Evolutionary conservation across 169 alveolate genomes (phyloP).

Genomic region (Plasmodium sp.): DNA sequence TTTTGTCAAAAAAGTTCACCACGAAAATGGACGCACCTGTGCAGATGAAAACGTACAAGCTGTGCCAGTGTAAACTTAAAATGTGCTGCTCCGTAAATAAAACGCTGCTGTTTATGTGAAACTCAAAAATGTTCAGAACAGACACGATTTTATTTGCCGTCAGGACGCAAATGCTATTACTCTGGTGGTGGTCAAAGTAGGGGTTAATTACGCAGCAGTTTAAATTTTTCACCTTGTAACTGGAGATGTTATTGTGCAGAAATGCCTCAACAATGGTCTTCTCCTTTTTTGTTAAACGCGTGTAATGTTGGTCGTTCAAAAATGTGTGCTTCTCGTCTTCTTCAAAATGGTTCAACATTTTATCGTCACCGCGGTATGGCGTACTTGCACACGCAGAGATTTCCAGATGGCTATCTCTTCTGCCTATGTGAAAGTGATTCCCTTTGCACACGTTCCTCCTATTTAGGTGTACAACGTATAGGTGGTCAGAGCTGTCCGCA

Average conservation of each 20-base stretch:
- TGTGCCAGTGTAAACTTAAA: slow-evolving; percentile 38
- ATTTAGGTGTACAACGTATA: slow-evolving; percentile 22
- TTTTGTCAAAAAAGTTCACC: slow-evolving; percentile 37
- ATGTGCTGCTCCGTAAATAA: slow-evolving; percentile 33
- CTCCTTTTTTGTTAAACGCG: slow-evolving; percentile 22
- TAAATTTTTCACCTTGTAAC: slow-evolving; percentile 30
- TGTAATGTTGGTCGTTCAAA: neutral
- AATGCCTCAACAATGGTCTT: neutral
- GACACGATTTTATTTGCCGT: slow-evolving; percentile 33
- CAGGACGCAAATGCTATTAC: slow-evolving; percentile 44
- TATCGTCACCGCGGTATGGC: neutral
- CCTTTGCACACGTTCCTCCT: neutral
- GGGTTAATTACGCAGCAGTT: slow-evolving; percentile 42
- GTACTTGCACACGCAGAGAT: neutral
- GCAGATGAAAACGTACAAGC: slow-evolving; percentile 33
- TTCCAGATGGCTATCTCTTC: neutral
- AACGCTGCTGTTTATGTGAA: slow-evolving; percentile 31
- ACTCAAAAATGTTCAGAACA: slow-evolving; percentile 30
- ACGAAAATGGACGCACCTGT: slow-evolving; percentile 13
- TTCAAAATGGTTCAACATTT: neutral
- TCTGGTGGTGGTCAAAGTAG: slow-evolving; percentile 16
- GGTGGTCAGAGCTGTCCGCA: slow-evolving; percentile 14
- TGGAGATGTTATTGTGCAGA: slow-evolving; percentile 9
- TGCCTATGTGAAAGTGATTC: neutral
- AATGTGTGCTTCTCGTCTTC: neutral